Evolutionary conservation across 495 filamentous ascomycete species (phyloP), one percentile per base, ranked within the genome.

Genomic region (Penicillium lagena): DNA sequence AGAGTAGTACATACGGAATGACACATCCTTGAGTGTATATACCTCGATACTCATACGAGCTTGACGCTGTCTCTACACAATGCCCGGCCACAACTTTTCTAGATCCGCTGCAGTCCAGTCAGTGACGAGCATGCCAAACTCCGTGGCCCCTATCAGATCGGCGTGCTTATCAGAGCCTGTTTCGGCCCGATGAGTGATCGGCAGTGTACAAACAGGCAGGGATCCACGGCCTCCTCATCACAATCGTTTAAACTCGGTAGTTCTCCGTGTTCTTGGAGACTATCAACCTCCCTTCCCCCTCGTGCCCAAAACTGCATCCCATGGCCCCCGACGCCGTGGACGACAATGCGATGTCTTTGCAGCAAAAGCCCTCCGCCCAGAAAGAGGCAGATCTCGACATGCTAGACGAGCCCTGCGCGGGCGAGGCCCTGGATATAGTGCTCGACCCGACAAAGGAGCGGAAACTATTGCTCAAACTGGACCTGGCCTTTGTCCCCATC

Each of bases 41-140:
- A 34, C n/a, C 32, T 34, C 32, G 32, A 7, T 34, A 6, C 9
- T 3, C 32, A 34, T 9, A 34, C 10, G 9, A 10, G 9, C 3
- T 34, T 34, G 32, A 11, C 3, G 2, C 9, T 3, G 7, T 12
- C 32, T 6, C 32, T 3, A 58, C 2, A 53, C 17, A 9, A 30
- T 46, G 9, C 46, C 32, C 0, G 48, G 40, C 34, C 40, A 33
- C 35, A 60, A 39, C 9, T 36, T 41, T 22, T 52, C 37, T 4
- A 63, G 14, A 40, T 52, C 53, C 9, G 40, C 47, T 7, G 32
- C 37, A 1, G 53, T 60, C 58, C 56, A 64, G 60, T 79, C 77
- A 7, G 70, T 65, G 2, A 80, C 62, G 37, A 79, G 49, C 76
- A 82, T 52, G 52, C 79, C 75, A 35, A 73, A 63, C 47, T 70